These are phyloP conservation scores for Phytophthora pluvialis DNA, from an alignment of 352 stramenopile genomes.

Conservation along the genomic window DNA sequence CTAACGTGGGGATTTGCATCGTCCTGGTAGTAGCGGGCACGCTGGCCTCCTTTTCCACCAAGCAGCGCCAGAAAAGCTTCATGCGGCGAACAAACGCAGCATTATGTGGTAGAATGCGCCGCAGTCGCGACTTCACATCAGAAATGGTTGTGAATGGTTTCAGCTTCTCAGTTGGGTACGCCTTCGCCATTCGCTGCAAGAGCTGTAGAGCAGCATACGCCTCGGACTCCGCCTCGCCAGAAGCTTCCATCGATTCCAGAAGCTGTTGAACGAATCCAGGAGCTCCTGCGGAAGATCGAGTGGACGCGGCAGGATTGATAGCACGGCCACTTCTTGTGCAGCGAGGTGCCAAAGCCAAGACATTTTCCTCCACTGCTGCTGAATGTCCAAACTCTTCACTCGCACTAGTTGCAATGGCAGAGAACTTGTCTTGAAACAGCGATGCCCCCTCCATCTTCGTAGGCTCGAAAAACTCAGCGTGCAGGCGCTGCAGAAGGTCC, in stretches of 20 bases:
- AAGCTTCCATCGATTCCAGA: constrained; percentile 39
- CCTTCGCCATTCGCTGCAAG: constrained; percentile 62
- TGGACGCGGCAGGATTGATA: constrained; percentile 25
- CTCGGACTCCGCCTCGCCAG: constrained; percentile 47
- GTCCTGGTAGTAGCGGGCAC: constrained; percentile 9
- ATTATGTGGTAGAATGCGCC: constrained; percentile 57
- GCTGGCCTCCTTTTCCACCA: constrained; percentile 45
- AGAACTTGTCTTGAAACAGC: constrained; percentile 78
- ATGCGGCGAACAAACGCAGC: constrained; percentile 79
- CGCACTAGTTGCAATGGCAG: constrained; percentile 32
- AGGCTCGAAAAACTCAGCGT: constrained; percentile 78
- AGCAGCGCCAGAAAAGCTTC: constrained; percentile 85
- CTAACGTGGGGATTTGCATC: constrained; percentile 55
- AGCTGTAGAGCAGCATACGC: constrained; percentile 57
- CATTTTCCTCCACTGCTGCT: constrained; percentile 11
- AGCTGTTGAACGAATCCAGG: constrained; percentile 37
- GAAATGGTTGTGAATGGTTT: constrained; percentile 50
- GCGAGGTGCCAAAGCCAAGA: constrained; percentile 16
- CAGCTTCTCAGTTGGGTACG: constrained; percentile 62
- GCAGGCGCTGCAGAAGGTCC: constrained; percentile 79
- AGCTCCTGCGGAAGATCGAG: constrained; percentile 8
- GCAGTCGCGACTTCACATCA: constrained; percentile 49
- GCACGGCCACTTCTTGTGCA: constrained; percentile 46
- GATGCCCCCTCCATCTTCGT: constrained; percentile 63
- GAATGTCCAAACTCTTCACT: constrained; percentile 6